Evolutionary conservation across 176 grass and related monocot genomes (phyloP).

Genomic region (Melocanna baccifera): DNA sequence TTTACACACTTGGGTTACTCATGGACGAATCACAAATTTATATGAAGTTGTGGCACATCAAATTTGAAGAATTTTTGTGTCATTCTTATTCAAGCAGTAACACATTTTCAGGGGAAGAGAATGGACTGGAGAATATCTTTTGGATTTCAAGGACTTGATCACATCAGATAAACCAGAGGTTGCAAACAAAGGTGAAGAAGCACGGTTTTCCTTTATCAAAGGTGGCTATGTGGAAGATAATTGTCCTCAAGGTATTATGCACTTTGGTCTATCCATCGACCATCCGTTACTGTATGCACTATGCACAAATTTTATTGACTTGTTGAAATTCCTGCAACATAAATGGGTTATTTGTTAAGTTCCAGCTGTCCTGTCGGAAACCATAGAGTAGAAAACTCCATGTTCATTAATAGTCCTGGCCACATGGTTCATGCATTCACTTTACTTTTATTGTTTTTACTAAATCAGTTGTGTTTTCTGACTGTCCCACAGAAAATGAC

Average conservation of each 20-base stretch:
- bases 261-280: background rate
- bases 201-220: conserved; percentile 95
- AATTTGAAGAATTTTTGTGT: background rate
- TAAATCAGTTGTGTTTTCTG: background rate
- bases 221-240: conserved; percentile 81
- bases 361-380: background rate
- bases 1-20: background rate
- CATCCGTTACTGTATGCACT: background rate
- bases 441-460: background rate
- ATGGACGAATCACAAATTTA: background rate
- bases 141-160: conserved; percentile 87
- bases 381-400: background rate
- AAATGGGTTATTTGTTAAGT: background rate
- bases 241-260: conserved; percentile 29
- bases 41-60: conserved; percentile 1
- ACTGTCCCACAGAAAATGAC: conserved; percentile 46
- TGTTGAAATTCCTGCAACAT: background rate
- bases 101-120: conserved; percentile 63
- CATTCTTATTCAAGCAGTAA: background rate
- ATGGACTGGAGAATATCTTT: conserved; percentile 87
- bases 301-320: background rate
- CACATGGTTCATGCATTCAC: background rate
- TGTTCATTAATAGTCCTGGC: background rate
- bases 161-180: conserved; percentile 33
- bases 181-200: conserved; percentile 49